A percentile compares a stretch with the other conserved stretches of the same genome.
phyloP scores from a whole-genome alignment of 768 basidiomycete species.

The Serendipita indica region DNA sequence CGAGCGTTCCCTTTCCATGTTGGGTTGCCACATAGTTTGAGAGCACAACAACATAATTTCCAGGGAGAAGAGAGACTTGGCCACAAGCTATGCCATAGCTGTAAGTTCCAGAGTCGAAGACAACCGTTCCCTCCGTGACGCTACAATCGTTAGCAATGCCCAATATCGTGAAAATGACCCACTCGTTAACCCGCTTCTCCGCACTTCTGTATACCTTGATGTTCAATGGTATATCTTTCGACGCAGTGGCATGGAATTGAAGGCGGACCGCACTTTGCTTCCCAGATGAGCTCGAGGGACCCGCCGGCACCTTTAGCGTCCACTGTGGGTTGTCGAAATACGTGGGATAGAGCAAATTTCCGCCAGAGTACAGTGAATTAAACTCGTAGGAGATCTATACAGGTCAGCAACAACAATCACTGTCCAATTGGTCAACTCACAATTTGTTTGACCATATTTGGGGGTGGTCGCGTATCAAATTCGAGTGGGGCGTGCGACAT shows the following conservation, averaged over 20 bases:
- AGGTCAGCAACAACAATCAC: not conserved
- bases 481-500: not conserved
- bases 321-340: constrained; percentile 91
- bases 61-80: constrained; percentile 37
- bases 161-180: constrained; percentile 20
- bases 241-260: constrained; percentile 38
- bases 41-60: constrained; percentile 68
- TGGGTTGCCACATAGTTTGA: constrained; percentile 71
- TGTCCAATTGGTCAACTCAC: not conserved
- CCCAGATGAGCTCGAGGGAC: constrained; percentile 7
- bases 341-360: constrained; percentile 62
- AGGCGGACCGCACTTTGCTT: constrained; percentile 16
- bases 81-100: constrained; percentile 56
- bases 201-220: constrained; percentile 58
- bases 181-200: constrained; percentile 65
- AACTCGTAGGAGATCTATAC: not conserved
- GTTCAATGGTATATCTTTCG: constrained; percentile 59
- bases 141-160: constrained; percentile 26
- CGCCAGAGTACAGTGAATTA: constrained; percentile 45
- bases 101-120: constrained; percentile 65
- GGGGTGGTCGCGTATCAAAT: not conserved
- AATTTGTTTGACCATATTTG: not conserved
- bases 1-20: constrained; percentile 45
- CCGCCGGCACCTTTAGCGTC: constrained; percentile 41
- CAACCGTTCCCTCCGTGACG: constrained; percentile 45